Evolutionary conservation across 257 asterid species (phyloP), one percentile per base, ranked within the genome.

Genomic region (Gentiana macrophylla): DNA sequence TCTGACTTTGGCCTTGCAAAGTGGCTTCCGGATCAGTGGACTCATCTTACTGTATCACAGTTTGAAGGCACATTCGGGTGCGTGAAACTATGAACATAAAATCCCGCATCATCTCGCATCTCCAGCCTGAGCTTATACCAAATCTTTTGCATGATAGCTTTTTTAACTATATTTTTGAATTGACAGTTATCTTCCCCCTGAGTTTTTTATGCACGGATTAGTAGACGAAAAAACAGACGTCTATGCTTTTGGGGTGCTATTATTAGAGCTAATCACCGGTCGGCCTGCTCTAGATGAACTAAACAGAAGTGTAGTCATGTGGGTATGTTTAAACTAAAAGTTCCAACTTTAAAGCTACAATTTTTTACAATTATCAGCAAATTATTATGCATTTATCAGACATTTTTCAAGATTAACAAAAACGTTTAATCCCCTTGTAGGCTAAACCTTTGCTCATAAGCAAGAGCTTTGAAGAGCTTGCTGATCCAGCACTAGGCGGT

Each of bases 221-320:
- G 94, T 91, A 8, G 98, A 91, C 59, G 98, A 91, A 64, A 91
- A 85, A 74, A 91, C 97, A 2, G 97, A 91, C 49, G 98, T 91
- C 45, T 91, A 91, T 62, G 94, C 98, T 35, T 87, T 70, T 61
- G 98, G 98, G 32, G 97, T 91, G 57, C 61, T 91, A 41, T 68
- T 91, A 62, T 55, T 91, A 54, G 97, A 91, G 81, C 68, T 91
- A 54, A 64, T 87, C 43, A 79, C 83, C 33, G 95, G 98, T 15
- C 94, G 95, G 8, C 94, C 98, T 10, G 98, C 98, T 50, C 64
- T 91, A 61, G 98, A 91, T 46, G 80, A 78, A 57, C 61, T 86
- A 5, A 62, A 76, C 52, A 85, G 81, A 38, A 91, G 98, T 38
- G 84, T 91, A 0, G 94, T 91, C 72, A 91, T 91, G 90, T 91